Evolutionary conservation across 1,284 basidiomycete genomes (phyloP).

Genomic region (Rhodotorula glutinis): DNA sequence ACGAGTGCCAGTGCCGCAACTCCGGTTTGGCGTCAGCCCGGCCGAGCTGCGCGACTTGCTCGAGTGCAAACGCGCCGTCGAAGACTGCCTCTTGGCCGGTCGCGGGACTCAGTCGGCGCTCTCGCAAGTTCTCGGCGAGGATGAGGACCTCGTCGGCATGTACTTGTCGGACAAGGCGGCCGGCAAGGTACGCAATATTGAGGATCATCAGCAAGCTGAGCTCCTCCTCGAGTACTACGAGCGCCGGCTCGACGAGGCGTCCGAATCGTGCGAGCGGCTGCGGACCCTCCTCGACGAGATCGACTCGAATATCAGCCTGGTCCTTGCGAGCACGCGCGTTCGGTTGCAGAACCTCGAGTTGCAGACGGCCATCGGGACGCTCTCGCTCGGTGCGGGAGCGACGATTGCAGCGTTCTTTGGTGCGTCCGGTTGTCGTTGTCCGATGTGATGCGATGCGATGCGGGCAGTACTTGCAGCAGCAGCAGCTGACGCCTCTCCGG

Average conservation of each 20-base stretch:
- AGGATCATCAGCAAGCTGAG: constrained; percentile 32
- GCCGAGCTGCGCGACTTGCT: constrained; percentile 32
- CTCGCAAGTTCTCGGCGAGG: constrained; percentile 22
- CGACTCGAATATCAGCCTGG: constrained; percentile 31
- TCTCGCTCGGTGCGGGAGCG: constrained; percentile 26
- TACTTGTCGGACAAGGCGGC: constrained; percentile 23
- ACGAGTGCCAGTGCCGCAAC: constrained; percentile 11
- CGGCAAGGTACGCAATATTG: background rate
- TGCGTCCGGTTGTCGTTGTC: background rate
- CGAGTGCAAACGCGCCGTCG: constrained; percentile 30
- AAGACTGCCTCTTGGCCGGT: constrained; percentile 27
- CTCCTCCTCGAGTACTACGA: constrained; percentile 38
- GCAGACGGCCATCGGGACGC: constrained; percentile 32
- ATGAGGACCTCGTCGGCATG: constrained; percentile 34
- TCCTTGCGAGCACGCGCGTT: constrained; percentile 23
- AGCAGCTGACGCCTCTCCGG: no score
- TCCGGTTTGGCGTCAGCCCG: constrained; percentile 26
- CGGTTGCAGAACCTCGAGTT: constrained; percentile 34
- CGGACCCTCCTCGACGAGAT: constrained; percentile 27
- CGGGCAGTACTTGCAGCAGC: no score
- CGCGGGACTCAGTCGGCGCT: constrained; percentile 31
- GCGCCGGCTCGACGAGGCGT: constrained; percentile 35
- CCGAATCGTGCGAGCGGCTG: constrained; percentile 23
- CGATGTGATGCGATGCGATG: no score
- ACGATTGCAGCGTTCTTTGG: constrained; percentile 28